Base-by-base conservation (phyloP, 371 early-diverging fungal genomes). In the Haplosporangium sp. region DNA sequence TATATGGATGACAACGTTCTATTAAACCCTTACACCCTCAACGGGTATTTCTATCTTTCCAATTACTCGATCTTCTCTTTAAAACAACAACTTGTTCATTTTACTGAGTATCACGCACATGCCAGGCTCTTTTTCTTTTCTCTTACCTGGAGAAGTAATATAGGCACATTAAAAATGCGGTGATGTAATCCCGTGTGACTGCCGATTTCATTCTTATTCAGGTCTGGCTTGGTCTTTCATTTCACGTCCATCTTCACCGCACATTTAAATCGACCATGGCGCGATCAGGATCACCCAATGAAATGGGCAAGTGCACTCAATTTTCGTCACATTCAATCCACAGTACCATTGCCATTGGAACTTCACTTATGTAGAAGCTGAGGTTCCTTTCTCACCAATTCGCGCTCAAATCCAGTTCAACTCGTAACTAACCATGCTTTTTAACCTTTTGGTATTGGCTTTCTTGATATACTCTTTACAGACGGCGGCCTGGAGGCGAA, bases 401-500 rank as follows among this genome's bases (percentile, higher is more conserved):
- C 27, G 27, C 27, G 27, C 27, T 27, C 27, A 27, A 27, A 27
- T 27, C 27, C 27, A 27, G 27, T 27, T 27, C 27, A 27, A 27
- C 27, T 27, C 27, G 27, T 27, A 27, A 27, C 27, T 27, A 15
- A 42, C 35, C 37, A 34, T 60, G 2, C 19, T 53, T 5, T 20
- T 47, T 7, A 9, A 47, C 9, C 17, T 10, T 17, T 40, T 35
- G 34, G 6, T 45, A 19, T n/a, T 59, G 20, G 37, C 52, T 7
- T 50, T 10, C 3, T 53, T 27, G 27, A 27, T 27, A 27, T 27
- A 27, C 27, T 27, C 27, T 52, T 4, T 15, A 39, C 64, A 81
- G 82, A 81, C 65, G 82, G 82, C 53, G 82, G 82, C 11, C 55
- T 81, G 72, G 82, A 81, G 69, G 75, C 82, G 27, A 81, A 79